Conservation (phyloP, 352 stramenopile genomes). For the Lagenidium giganteum region DNA sequence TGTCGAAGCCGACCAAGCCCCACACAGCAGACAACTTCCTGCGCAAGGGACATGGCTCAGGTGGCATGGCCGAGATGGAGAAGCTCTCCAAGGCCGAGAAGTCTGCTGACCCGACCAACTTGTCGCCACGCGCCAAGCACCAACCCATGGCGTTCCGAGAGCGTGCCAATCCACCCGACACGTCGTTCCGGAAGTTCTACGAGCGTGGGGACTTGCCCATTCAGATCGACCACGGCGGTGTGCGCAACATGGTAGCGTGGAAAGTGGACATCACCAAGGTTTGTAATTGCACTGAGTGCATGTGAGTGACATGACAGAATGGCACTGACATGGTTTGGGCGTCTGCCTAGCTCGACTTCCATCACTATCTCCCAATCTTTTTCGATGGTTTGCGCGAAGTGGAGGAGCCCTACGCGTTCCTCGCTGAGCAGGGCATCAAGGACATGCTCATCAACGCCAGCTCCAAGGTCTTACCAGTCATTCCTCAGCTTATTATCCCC, state of each 20-base stretch:
- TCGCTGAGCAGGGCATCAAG: slow-evolving; percentile 95
- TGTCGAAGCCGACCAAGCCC: slow-evolving; percentile 82
- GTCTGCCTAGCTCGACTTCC: slow-evolving; percentile 96
- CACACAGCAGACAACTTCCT: slow-evolving; percentile 88
- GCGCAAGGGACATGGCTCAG: slow-evolving; percentile 86
- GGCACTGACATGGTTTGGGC: background rate
- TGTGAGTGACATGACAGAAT: background rate
- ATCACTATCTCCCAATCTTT: slow-evolving; percentile 98
- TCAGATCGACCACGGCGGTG: slow-evolving; percentile 95
- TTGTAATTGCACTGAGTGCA: background rate
- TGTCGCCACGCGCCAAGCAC: slow-evolving; percentile 44
- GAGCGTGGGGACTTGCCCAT: slow-evolving; percentile 94
- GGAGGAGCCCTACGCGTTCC: slow-evolving; percentile 95
- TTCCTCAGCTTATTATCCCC: slow-evolving; percentile 97
- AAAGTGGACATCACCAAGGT: slow-evolving; percentile 95
- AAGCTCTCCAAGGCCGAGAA: slow-evolving; percentile 37
- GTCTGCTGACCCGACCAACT: slow-evolving; percentile 27
- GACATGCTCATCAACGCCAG: slow-evolving; percentile 96
- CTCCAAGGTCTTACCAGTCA: slow-evolving; percentile 94
- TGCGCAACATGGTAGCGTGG: slow-evolving; percentile 96
- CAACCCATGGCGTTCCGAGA: slow-evolving; percentile 87
- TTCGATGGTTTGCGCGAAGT: slow-evolving; percentile 96
- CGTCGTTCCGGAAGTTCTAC: slow-evolving; percentile 87
- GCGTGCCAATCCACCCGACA: slow-evolving; percentile 91
- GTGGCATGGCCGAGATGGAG: slow-evolving; percentile 76